Evolutionary conservation across 768 basidiomycete genomes (phyloP), one percentile per base, ranked within the genome.

Genomic region (Pulveroboletus ravenelii): DNA sequence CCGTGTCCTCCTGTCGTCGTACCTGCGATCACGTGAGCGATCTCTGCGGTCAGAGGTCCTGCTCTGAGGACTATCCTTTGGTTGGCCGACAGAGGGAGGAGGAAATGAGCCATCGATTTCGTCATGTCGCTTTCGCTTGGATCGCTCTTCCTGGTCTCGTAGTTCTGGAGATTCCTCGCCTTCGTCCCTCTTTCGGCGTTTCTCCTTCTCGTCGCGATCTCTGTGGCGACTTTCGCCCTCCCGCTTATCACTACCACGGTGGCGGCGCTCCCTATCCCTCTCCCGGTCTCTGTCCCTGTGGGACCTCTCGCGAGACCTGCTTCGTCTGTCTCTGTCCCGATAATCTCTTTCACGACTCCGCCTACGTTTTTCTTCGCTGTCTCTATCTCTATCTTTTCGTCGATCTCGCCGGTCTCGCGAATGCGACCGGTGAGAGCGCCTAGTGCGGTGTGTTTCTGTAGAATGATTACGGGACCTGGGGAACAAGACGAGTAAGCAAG

Each of bases 361-460:
- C 61, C 82, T 84, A 45, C 78, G 77, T 55, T 72, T 78, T 54
- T 78, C 81, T 54, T 80, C 84, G 27, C 81, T 78, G 40, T 79
- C 74, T 44, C 66, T 72, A 4, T 85, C 79, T 47, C 60, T 73
- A 53, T 73, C 74, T 31, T 72, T 75, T 45, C 85, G 73, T 44
- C 75, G 58, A 43, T 67, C 66, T 41, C 67, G 61, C 20, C 57
- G 72, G 48, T 85, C 87, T 58, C 79, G 75, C 20, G 89, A 90
- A 46, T 71, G 72, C 10, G 89, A 91, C 53, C 81, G 76, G 60
- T 88, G 86, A 41, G 87, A 89, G 51, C 78, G 78, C 57, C 75
- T 78, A 18, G 87, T 89, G 39, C 79, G 81, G 57, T 82, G 80
- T 10, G 87, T 90, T 64, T 89, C 87, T 34, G 82, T 82, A 3